Percentiles rank a stretch among this genome's conserved stretches.
Evolutionary conservation across 345 rosid genomes (phyloP).

Genomic region (Raphanus raphanistrum): DNA sequence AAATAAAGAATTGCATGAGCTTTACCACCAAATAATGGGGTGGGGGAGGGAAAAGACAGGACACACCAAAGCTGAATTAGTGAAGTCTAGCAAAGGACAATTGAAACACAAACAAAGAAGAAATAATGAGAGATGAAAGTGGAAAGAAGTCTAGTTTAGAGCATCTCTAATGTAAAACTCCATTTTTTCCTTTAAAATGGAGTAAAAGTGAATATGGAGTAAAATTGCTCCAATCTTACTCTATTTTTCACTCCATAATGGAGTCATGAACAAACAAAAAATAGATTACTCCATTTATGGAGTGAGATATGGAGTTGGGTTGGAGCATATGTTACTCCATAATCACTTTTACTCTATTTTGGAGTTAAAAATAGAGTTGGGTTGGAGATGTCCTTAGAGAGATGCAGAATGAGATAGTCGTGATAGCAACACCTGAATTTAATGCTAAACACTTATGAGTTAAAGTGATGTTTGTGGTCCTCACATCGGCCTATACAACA

Average conservation of each 20-base stretch:
- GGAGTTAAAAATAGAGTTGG: no score
- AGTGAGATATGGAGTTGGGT: no score
- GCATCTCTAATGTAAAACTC: no score
- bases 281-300: no score
- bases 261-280: no score
- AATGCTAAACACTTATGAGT: conserved; percentile 29
- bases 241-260: no score
- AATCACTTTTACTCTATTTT: no score
- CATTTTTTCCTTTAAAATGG: no score
- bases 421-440: conserved; percentile 31
- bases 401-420: conserved; percentile 13
- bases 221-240: no score
- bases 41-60: background rate
- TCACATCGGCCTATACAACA: background rate
- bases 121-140: conserved; percentile 12
- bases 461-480: conserved; percentile 18
- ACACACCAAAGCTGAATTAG: conserved; percentile 19
- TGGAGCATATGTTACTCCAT: no score
- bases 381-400: background rate
- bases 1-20: conserved; percentile 4
- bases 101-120: conserved; percentile 28
- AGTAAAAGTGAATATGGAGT: no score
- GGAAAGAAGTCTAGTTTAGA: conserved; percentile 4
- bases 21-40: conserved; percentile 10
- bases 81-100: conserved; percentile 22